Base-by-base conservation (phyloP, 768 basidiomycete species). In the Cystofilobasidium ferigula region DNA sequence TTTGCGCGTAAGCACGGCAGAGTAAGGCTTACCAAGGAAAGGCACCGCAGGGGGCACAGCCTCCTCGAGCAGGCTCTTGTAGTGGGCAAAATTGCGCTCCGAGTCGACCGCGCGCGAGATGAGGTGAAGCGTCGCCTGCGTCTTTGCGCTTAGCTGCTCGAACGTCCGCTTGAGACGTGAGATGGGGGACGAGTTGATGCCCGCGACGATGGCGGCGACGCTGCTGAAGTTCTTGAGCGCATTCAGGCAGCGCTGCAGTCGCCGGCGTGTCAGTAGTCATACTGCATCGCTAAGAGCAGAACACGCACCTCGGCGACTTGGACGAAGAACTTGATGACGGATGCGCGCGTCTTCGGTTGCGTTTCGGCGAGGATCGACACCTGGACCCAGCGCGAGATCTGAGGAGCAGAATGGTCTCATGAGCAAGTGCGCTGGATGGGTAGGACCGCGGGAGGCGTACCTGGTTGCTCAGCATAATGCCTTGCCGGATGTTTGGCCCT, bases 151-250 rank as follows among this genome's bases (percentile, higher is more conserved):
- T 68, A 97, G 84, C 77, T 86, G 84, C 70, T 95, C 91, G 86
- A 90, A 93, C 5, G 94, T 93, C 58, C 94, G 84, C 74, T 91
- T 93, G 67, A 98, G 79, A 12, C 94, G 85, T 51, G 87, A 85
- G 68, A 98, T 92, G 16, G 91, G 90, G 24, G 94, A 88, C 0
- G 89, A 89, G 71, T 94, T 93, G 61, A 97, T 80, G 9, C 92
- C 94, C 18, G 94, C 94, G 42, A 92, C 85, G 63, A 98, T 88
- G 38, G 92, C 91, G 66, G 91, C 89, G 86, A 98, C 89, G n/a
- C 86, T 88, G 24, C 92, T 93, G 77, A 90, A 97, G 77, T 98
- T 98, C 75, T 93, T 88, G 70, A 97, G 78, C n/a, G 18, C 5
- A 22, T 77, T 76, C 54, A 89, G 87, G 75, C 93, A 94, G 35